Base-by-base conservation (phyloP, 163 green algal genomes). In the Scenedesmus sp. region DNA sequence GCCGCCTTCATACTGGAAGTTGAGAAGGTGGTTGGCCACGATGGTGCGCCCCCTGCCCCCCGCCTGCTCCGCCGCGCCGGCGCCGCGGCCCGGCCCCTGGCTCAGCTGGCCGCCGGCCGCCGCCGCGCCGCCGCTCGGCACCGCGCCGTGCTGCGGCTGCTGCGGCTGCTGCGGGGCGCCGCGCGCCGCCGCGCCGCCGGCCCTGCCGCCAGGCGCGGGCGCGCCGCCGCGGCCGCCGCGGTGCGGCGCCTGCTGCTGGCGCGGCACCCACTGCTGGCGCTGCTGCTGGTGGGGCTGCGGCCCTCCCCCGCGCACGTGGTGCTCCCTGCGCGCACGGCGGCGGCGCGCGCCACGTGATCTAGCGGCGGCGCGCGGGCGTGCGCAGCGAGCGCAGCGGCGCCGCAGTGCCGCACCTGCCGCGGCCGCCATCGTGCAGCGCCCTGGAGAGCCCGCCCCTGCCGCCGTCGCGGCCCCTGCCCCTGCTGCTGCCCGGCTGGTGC, bases 21-120 rank as follows among this genome's bases (percentile, higher is more conserved):
- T 92, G 5, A 93, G 84, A 50, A 93, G 72, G 71, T 91, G 83
- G 56, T 92, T 91, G 14, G 89, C 89, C 31, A 65, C 76, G 15
- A 85, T 50, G 17, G 65, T 72, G 4, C 69, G 69, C 18, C 53
- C n/a, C 65, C 17, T 71, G 24, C 10, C 31, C 18, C 51, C 42
- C n/a, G 56, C n/a, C n/a, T n/a, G n/a, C n/a, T n/a, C n/a, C n/a
- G n/a, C n/a, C n/a, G n/a, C n/a, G n/a, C 33, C 17, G 66, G 29
- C 9, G 34, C 18, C 2, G n/a, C 29, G 18, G 33, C 10, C 14
- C 54, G 2, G 70, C n/a, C 69, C 5, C 24, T 5, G 58, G 24
- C 42, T 11, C 34, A 15, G 39, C 48, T 63, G 62, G 26, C n/a
- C 44, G 51, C 29, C 33, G 31, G 48, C 48, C 24, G 67, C 56